Evolutionary conservation across 345 rosid species (phyloP).

Genomic region (Linum tenue): DNA sequence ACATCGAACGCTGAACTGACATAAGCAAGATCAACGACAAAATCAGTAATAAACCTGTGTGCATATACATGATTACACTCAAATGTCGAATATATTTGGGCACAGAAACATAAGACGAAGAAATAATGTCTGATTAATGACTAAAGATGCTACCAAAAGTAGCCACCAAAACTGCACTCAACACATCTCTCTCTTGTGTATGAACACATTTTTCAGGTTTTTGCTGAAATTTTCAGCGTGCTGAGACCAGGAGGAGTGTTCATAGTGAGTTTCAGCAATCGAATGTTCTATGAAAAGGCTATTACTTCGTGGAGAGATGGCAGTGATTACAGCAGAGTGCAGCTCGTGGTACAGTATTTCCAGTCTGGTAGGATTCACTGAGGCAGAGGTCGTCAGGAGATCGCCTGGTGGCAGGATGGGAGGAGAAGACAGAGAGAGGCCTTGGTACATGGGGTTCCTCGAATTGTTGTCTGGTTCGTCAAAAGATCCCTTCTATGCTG

Average conservation of each 20-base stretch:
- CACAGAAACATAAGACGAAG: no score
- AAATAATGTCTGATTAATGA: no score
- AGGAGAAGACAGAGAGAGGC: conserved; percentile 14
- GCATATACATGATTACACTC: no score
- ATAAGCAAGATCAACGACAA: no score
- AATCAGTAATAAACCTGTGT: no score
- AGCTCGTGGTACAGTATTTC: conserved; percentile 69
- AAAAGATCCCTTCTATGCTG: conserved; percentile 72
- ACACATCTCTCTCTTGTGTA: no score
- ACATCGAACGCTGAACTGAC: no score
- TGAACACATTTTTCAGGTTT: conserved; percentile 32
- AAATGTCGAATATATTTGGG: no score
- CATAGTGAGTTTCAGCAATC: conserved; percentile 81
- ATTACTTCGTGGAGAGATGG: conserved; percentile 80
- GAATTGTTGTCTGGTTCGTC: conserved; percentile 43
- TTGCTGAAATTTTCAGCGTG: conserved; percentile 61
- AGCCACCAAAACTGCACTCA: no score
- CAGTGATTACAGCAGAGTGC: conserved; percentile 51
- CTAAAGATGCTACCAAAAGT: no score
- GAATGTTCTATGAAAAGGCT: conserved; percentile 88
- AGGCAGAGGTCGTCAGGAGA: conserved; percentile 52
- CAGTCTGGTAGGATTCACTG: conserved; percentile 62
- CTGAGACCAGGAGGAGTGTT: conserved; percentile 72
- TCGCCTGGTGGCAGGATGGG: conserved; percentile 23
- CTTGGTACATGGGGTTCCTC: conserved; percentile 39